phyloP scores from a whole-genome alignment of 208 protist species.

The Herpetomonas muscarum region DNA sequence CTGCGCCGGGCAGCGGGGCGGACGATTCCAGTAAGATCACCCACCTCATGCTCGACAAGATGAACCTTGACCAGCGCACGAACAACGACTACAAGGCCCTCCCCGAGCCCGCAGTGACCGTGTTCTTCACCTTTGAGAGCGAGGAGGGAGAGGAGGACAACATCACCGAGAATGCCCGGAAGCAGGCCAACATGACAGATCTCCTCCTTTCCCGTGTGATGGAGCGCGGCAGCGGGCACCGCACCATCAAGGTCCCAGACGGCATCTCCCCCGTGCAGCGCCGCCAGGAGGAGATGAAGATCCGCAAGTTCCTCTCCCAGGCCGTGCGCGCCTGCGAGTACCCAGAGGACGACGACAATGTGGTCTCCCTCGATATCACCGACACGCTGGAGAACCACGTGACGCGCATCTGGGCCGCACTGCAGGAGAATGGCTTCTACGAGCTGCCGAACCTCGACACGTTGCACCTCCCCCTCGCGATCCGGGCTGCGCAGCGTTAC shows the following conservation, averaged over 20 bases:
- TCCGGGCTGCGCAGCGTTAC: slow-evolving; percentile 20
- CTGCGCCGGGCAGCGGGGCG: too few relatives aligned
- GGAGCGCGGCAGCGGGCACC: slow-evolving; percentile 37
- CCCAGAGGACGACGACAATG: slow-evolving; percentile 16
- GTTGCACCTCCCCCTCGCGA: slow-evolving; percentile 8
- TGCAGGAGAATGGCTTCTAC: slow-evolving; percentile 25
- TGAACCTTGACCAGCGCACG: slow-evolving; percentile 57
- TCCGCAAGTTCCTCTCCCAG: slow-evolving; percentile 22
- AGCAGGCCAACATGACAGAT: background rate
- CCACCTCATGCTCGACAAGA: slow-evolving; percentile 71
- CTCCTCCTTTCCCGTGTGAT: slow-evolving; percentile 17
- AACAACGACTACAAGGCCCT: slow-evolving; percentile 36
- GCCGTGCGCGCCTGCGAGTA: slow-evolving; percentile 20
- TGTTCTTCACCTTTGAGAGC: slow-evolving; percentile 32
- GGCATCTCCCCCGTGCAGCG: slow-evolving; percentile 7
- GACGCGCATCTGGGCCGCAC: slow-evolving; percentile 24
- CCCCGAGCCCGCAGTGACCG: slow-evolving; percentile 20
- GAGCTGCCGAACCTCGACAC: slow-evolving; percentile 16
- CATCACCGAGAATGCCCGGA: background rate
- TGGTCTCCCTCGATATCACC: slow-evolving; percentile 35
- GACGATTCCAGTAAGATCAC: too few relatives aligned
- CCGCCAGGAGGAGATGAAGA: slow-evolving; percentile 10
- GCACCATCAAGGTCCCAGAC: slow-evolving; percentile 26
- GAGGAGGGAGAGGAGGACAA: slow-evolving; percentile 31
- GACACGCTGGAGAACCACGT: slow-evolving; percentile 18